These are phyloP conservation scores for Ascobolus immersus DNA, from an alignment of 495 filamentous ascomycete genomes.

Conservation along the genomic window DNA sequence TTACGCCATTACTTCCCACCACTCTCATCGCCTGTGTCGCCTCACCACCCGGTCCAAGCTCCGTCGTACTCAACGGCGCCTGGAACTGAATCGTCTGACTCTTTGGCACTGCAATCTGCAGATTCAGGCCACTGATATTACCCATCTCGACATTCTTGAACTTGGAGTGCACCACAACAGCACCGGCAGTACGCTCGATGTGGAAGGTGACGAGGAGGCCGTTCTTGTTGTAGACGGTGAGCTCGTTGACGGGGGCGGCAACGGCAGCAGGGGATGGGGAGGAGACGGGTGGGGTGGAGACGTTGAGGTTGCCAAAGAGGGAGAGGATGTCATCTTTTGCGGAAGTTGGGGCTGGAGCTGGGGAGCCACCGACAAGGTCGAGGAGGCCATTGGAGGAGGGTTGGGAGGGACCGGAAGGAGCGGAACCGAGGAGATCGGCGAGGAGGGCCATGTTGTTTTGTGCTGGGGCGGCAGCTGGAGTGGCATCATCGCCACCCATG, in stretches of 20 bases:
- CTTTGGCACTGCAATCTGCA: slow-evolving; percentile 92
- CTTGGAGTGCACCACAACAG: slow-evolving; percentile 42
- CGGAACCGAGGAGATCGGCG: slow-evolving; percentile 54
- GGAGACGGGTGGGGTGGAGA: slow-evolving; percentile 18
- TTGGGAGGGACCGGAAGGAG: slow-evolving; percentile 19
- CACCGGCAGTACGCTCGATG: slow-evolving; percentile 51
- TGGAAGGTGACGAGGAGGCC: slow-evolving; percentile 54
- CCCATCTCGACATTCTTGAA: slow-evolving; percentile 53
- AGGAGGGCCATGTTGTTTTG: slow-evolving; percentile 50
- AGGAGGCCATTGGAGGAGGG: slow-evolving; percentile 25
- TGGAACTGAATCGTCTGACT: slow-evolving; percentile 76
- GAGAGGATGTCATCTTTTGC: slow-evolving; percentile 18
- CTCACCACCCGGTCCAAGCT: slow-evolving; percentile 51
- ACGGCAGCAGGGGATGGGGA: slow-evolving; percentile 17
- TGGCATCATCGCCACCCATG: slow-evolving; percentile 31
- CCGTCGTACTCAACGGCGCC: slow-evolving; percentile 51
- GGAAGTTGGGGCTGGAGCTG: slow-evolving; percentile 14
- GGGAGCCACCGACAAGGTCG: slow-evolving; percentile 1
- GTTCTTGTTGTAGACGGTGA: slow-evolving; percentile 66
- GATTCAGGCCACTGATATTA: slow-evolving; percentile 39
- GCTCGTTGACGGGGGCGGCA: slow-evolving; percentile 24
- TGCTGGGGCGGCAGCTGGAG: slow-evolving; percentile 22
- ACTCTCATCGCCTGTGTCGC: slow-evolving; percentile 76
- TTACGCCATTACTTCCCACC: slow-evolving; percentile 58
- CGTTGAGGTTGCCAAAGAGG: slow-evolving; percentile 24